Conservation (phyloP, 1,139 yeast genomes). For the Yamadazyma epiphylla region DNA sequence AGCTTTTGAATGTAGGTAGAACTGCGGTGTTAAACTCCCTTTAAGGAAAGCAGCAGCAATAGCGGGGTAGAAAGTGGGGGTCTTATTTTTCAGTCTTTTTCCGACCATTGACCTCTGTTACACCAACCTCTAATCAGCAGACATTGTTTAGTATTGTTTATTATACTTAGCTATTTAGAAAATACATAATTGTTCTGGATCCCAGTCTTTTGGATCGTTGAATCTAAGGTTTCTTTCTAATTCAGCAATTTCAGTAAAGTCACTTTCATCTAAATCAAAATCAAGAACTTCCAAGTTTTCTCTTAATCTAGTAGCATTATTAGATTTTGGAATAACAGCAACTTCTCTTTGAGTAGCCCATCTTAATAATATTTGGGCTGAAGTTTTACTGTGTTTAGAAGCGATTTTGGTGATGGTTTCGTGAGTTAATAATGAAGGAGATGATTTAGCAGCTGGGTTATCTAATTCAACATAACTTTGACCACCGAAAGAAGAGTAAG, state of each 20-base stretch:
- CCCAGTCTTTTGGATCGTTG: constrained; percentile 59
- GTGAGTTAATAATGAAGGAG: constrained; percentile 55
- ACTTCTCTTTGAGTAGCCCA: constrained; percentile 78
- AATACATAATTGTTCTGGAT: constrained; percentile 12
- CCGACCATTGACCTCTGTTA: no score
- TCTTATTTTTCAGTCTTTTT: no score
- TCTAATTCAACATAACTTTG: constrained; percentile 63
- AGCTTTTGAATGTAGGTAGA: constrained; percentile 51
- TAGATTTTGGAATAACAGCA: constrained; percentile 74
- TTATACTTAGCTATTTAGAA: no score
- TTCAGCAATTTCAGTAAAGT: constrained; percentile 46
- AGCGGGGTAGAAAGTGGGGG: no score
- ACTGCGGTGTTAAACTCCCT: constrained; percentile 39
- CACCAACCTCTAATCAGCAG: no score
- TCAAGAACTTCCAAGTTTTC: constrained; percentile 56
- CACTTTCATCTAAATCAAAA: constrained; percentile 52
- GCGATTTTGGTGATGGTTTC: constrained; percentile 53
- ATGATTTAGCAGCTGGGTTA: constrained; percentile 47
- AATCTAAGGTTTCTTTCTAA: constrained; percentile 73
- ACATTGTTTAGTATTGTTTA: no score
- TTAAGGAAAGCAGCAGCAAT: no score
- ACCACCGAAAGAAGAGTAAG: constrained; percentile 84
- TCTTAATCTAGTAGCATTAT: constrained; percentile 55
- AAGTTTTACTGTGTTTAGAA: constrained; percentile 42
- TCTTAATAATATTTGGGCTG: constrained; percentile 68